These are phyloP conservation scores for Diutina neorugosa DNA, from an alignment of 1,139 yeast species.

Conservation along the genomic window DNA sequence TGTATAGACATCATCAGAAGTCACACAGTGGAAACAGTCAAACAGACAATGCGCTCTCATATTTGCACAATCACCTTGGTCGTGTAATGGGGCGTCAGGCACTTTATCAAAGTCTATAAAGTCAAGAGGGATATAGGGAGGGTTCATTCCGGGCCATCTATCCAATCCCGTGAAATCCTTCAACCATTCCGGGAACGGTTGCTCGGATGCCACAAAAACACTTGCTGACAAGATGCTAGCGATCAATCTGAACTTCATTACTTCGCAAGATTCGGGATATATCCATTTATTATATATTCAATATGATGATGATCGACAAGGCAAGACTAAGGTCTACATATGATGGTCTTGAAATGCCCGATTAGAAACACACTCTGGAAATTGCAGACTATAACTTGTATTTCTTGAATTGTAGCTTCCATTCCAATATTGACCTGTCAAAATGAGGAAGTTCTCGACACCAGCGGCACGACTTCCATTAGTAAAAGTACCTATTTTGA, in stretches of 20 bases:
- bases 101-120: conserved; percentile 46
- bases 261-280: no score
- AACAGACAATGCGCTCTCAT: conserved; percentile 52
- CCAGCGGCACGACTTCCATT: no score
- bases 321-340: no score
- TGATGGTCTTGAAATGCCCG: no score
- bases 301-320: no score
- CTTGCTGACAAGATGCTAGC: not conserved
- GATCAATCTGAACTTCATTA: not conserved
- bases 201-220: not conserved
- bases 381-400: no score
- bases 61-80: conserved; percentile 47
- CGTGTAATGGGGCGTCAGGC: conserved; percentile 30
- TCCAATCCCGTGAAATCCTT: conserved; percentile 56
- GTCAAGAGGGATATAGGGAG: conserved; percentile 77
- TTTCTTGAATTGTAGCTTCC: no score
- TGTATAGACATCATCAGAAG: conserved; percentile 65
- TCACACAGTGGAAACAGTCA: conserved; percentile 73
- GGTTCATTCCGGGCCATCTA: conserved; percentile 76
- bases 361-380: no score
- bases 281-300: not conserved
- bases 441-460: no score
- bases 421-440: no score
- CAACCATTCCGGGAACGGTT: conserved; percentile 63
- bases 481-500: no score